Conservation (phyloP, 2,329 filamentous ascomycete species). For the Penicillium sp. region DNA sequence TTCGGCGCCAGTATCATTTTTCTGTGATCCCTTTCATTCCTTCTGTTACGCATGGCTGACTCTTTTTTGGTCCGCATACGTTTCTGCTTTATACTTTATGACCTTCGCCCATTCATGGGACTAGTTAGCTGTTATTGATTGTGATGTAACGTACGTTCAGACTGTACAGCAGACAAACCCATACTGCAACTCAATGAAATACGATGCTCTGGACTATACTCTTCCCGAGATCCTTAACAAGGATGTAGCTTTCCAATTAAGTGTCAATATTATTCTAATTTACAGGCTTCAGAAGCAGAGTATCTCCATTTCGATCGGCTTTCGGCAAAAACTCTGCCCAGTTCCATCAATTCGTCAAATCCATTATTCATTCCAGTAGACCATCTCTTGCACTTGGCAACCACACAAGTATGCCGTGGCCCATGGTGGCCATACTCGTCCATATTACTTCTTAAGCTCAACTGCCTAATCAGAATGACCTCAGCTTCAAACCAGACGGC, state of each 20-base stretch:
- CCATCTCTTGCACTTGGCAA: no score
- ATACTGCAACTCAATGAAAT: neutral
- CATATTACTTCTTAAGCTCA: slow-evolving; percentile 11
- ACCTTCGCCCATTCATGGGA: neutral
- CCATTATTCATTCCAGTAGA: no score
- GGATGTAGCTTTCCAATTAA: no score
- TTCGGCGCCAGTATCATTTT: slow-evolving; percentile 51
- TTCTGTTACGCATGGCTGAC: neutral
- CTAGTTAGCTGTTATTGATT: neutral
- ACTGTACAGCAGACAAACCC: neutral
- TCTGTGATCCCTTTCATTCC: slow-evolving; percentile 20
- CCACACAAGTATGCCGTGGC: no score
- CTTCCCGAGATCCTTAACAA: neutral
- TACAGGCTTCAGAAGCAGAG: no score
- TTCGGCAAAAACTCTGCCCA: neutral
- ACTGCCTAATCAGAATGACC: slow-evolving; percentile 36
- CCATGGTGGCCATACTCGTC: neutral
- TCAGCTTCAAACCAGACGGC: slow-evolving; percentile 31
- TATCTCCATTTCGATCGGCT: neutral
- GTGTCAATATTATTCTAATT: no score
- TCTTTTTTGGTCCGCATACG: neutral
- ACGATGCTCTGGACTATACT: neutral
- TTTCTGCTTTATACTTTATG: neutral
- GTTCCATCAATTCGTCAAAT: neutral
- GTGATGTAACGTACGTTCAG: neutral